phyloP scores from a whole-genome alignment of 2,329 filamentous ascomycete genomes.

The Neonectria faginata region DNA sequence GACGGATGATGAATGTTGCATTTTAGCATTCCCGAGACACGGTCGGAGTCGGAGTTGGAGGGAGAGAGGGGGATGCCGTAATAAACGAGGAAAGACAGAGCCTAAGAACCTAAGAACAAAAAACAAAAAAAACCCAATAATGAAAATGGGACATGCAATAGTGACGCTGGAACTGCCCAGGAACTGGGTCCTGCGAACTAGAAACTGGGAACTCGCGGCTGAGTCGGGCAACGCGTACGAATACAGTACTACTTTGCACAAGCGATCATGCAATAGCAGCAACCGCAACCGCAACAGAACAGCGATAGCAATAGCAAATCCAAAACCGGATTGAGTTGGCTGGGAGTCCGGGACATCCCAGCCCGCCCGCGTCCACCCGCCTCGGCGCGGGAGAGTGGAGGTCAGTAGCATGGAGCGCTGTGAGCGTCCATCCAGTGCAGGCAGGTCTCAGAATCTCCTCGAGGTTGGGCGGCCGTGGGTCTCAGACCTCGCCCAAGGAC shows the following conservation, averaged over 20 bases:
- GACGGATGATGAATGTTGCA: slow-evolving; percentile 13
- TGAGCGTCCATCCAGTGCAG: too few species aligned
- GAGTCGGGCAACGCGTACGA: background rate
- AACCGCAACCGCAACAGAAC: background rate
- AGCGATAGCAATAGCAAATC: slow-evolving; percentile 10
- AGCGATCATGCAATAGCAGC: background rate
- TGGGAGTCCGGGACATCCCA: slow-evolving; percentile 5
- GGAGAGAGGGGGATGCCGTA: background rate
- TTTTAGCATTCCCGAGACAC: background rate
- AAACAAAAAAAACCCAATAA: background rate
- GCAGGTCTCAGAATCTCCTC: slow-evolving; percentile 1
- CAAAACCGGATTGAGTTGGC: slow-evolving; percentile 38
- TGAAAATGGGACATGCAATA: background rate
- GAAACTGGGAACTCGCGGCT: background rate
- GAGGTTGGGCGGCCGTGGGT: background rate
- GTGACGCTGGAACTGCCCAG: background rate
- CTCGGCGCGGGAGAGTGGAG: slow-evolving; percentile 1
- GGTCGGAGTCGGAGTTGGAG: background rate
- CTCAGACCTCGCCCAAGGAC: background rate
- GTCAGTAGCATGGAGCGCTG: too few species aligned
- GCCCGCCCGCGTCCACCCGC: background rate
- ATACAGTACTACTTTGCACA: background rate
- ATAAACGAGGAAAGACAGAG: background rate
- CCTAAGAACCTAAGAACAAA: too few species aligned
- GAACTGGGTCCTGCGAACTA: background rate